phyloP scores from a whole-genome alignment of 768 basidiomycete species.

The Phlebiopsis flavidoalba region DNA sequence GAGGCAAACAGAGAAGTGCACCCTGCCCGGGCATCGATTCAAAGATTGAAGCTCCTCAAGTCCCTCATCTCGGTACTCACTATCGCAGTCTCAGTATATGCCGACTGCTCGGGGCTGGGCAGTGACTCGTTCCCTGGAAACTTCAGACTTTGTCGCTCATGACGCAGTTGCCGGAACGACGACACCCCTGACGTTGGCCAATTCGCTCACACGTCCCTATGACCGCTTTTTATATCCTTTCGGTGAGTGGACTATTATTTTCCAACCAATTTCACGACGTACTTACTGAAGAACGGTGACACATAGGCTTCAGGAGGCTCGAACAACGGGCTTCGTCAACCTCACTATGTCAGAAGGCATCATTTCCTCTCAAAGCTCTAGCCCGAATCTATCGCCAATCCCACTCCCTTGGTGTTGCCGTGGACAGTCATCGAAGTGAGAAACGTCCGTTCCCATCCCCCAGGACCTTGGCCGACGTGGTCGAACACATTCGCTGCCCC shows the following conservation, averaged over 20 bases:
- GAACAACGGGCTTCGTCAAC: not conserved
- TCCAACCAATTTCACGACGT: not conserved
- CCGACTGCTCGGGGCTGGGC: conserved; percentile 6
- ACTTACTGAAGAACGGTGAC: not conserved
- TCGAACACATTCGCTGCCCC: not conserved
- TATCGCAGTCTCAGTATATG: conserved; percentile 1
- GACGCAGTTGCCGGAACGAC: conserved; percentile 1
- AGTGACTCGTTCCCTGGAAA: conserved; percentile 2
- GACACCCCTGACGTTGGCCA: conserved; percentile 1
- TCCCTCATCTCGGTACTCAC: conserved; percentile 2
- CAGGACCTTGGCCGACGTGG: conserved; percentile 3
- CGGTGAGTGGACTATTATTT: not conserved
- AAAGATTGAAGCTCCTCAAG: not conserved
- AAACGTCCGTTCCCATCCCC: not conserved
- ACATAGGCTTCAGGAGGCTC: not conserved
- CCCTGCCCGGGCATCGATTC: too few species aligned
- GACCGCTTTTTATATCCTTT: conserved; percentile 3
- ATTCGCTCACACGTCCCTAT: not conserved
- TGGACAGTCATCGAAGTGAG: not conserved
- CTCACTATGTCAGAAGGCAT: not conserved
- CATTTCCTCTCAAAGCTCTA: not conserved
- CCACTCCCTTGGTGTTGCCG: conserved; percentile 5
- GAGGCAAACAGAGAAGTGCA: too few species aligned
- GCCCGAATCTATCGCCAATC: not conserved
- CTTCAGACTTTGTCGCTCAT: conserved; percentile 6